Percentiles rank a stretch among this genome's conserved stretches.
Evolutionary conservation across 345 rosid species (phyloP).

Genomic region (Excoecaria agallocha): DNA sequence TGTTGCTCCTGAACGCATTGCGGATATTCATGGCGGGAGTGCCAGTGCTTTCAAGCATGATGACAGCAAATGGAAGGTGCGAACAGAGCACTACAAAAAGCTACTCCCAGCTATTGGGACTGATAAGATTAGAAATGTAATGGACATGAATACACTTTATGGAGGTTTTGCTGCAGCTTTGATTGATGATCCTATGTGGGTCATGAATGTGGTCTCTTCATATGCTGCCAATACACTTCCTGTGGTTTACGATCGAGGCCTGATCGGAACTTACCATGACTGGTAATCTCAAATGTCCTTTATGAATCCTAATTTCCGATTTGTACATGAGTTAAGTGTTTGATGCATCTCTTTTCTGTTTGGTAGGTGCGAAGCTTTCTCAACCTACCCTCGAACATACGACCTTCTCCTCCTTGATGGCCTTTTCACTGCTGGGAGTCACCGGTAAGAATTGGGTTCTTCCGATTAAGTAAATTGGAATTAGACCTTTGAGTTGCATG

Average conservation of each 20-base stretch:
- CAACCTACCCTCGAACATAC: slow-evolving; percentile 93
- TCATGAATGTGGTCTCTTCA: slow-evolving; percentile 91
- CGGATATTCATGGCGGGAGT: slow-evolving; percentile 67
- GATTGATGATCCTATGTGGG: slow-evolving; percentile 84
- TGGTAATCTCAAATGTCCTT: slow-evolving; percentile 49
- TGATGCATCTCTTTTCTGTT: slow-evolving; percentile 23
- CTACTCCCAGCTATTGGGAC: slow-evolving; percentile 77
- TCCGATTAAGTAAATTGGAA: no score
- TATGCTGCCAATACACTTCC: slow-evolving; percentile 78
- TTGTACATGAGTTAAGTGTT: neutral
- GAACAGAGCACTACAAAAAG: slow-evolving; percentile 86
- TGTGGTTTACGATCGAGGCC: slow-evolving; percentile 89
- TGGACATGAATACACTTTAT: slow-evolving; percentile 97
- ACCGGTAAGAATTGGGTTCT: slow-evolving; percentile 48
- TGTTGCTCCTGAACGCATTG: slow-evolving; percentile 67
- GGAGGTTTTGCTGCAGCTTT: slow-evolving; percentile 90
- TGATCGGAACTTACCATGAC: slow-evolving; percentile 88
- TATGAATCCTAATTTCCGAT: neutral
- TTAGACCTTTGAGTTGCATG: no score
- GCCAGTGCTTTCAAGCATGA: slow-evolving; percentile 67
- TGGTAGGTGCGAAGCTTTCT: slow-evolving; percentile 95
- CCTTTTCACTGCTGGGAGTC: slow-evolving; percentile 80
- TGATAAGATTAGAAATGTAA: slow-evolving; percentile 78
- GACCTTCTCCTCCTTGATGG: slow-evolving; percentile 95
- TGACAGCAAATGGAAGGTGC: slow-evolving; percentile 74